A percentile compares a stretch with the other conserved stretches of the same genome.
Conservation (phyloP, 768 basidiomycete genomes). For the Guyanaporus albipodus region DNA sequence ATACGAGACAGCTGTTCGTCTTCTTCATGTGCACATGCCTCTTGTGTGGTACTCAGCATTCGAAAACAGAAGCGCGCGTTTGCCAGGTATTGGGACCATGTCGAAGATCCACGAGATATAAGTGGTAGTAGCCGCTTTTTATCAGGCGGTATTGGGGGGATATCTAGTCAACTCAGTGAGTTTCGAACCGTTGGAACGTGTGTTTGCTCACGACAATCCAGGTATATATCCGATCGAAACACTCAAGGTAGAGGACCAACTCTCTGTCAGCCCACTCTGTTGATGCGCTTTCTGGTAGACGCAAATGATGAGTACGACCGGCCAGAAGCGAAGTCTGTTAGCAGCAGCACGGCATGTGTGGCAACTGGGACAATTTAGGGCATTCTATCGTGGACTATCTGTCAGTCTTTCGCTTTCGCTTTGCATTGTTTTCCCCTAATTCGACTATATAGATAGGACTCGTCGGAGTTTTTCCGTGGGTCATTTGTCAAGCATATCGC, state of each 20-base stretch:
- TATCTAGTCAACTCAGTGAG: constrained; percentile 85
- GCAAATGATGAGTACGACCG: constrained; percentile 93
- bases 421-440: constrained; percentile 12
- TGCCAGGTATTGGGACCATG: constrained; percentile 86
- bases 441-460: constrained; percentile 70
- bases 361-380: constrained; percentile 70
- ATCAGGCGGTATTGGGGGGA: constrained; percentile 94
- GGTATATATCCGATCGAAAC: constrained; percentile 98
- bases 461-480: constrained; percentile 93
- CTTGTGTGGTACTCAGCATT: constrained; percentile 17
- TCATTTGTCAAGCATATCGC: not conserved
- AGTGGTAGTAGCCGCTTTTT: constrained; percentile 91
- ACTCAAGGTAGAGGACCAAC: constrained; percentile 58
- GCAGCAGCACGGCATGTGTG: constrained; percentile 72
- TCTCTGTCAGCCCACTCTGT: not conserved
- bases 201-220: constrained; percentile 31
- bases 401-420: constrained; percentile 47
- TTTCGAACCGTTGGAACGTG: constrained; percentile 11
- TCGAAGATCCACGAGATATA: constrained; percentile 84
- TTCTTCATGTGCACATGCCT: constrained; percentile 10
- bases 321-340: constrained; percentile 52
- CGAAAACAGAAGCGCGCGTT: constrained; percentile 82
- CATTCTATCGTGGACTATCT: constrained; percentile 87
- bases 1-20: constrained; percentile 87
- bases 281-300: constrained; percentile 45